Evolutionary conservation across 495 filamentous ascomycete genomes (phyloP), one percentile per base, ranked within the genome.

Genomic region (Daldinia childiae): DNA sequence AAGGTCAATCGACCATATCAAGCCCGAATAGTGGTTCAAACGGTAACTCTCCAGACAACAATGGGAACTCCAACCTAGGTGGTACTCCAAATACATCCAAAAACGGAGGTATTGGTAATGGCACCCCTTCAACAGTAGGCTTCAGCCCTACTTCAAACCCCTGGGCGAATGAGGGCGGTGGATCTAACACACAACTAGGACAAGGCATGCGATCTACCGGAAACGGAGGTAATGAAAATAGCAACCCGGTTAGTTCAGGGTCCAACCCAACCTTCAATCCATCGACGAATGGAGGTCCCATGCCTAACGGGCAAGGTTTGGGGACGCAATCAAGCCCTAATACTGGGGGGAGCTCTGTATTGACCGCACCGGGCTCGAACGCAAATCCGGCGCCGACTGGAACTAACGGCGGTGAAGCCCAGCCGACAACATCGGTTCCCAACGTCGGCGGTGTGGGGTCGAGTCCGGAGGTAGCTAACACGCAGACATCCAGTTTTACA

Each of bases 401-500:
- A 4, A n/a, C 56, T 11, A 68, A 55, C 27, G 61, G 61, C 19
- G 62, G 17, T 4, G 48, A 41, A 57, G 50, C 61, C 43, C 43
- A 48, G 19, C 45, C 68, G n/a, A 74, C 66, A n/a, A 24, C 58
- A 26, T 64, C 72, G 29, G 67, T 54, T 30, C 55, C 68, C 29
- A 70, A 68, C 30, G 29, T 2, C 27, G 39, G 55, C 14, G 45
- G 59, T n/a, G 19, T 41, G 24, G 61, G 43, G 3, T 61, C 74
- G 4, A 57, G 32, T 14, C 24, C 61, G 17, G 38, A 43, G 24
- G 39, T 24, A 12, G 30, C 45, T 12, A 56, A 70, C n/a, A 66
- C 74, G 24, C 62, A 72, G 17, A 57, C 63, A 8, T 66, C 72
- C 2, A 43, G 62, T 51, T 75, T 68, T 62, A 68, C 66, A 26